phyloP scores from a whole-genome alignment of 352 stramenopile genomes.

The Phytophthora ramorum region DNA sequence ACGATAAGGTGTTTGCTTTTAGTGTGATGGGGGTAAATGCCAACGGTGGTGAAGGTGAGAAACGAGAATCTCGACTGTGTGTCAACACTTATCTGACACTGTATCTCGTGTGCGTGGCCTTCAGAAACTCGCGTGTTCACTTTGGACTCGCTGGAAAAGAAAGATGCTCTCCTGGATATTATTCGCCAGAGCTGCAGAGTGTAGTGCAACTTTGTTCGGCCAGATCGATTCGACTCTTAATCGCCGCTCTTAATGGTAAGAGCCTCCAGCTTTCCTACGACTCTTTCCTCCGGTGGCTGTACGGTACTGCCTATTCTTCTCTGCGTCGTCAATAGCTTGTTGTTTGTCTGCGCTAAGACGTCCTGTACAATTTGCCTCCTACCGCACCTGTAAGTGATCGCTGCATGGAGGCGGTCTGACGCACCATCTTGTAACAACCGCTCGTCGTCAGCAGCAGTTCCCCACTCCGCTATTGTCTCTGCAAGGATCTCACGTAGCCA shows the following conservation, averaged over 20 bases:
- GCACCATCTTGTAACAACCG: conserved; percentile 24
- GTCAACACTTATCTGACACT: not conserved
- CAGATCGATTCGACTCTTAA: conserved; percentile 11
- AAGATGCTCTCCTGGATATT: conserved; percentile 53
- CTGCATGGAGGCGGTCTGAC: conserved; percentile 38
- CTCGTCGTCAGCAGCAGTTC: conserved; percentile 29
- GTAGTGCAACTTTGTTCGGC: conserved; percentile 5
- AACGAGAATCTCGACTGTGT: not conserved
- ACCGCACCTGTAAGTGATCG: conserved; percentile 57
- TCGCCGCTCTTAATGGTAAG: conserved; percentile 21
- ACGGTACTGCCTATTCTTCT: not conserved
- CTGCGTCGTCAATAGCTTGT: conserved; percentile 27
- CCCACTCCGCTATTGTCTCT: conserved; percentile 30
- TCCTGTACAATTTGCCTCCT: conserved; percentile 49
- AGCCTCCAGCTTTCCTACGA: conserved; percentile 17
- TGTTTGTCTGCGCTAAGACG: conserved; percentile 49
- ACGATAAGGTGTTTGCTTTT: conserved; percentile 72
- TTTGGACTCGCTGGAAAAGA: conserved; percentile 61
- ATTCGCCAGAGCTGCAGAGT: conserved; percentile 54
- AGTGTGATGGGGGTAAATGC: conserved; percentile 62
- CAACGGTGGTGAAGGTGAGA: conserved; percentile 59
- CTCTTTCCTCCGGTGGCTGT: conserved; percentile 2
- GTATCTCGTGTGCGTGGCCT: not conserved
- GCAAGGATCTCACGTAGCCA: conserved; percentile 35
- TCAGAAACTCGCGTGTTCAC: conserved; percentile 78